Percentiles rank a stretch among this genome's conserved stretches.
phyloP scores from a whole-genome alignment of 768 basidiomycete species.

The Ramaria sp. region DNA sequence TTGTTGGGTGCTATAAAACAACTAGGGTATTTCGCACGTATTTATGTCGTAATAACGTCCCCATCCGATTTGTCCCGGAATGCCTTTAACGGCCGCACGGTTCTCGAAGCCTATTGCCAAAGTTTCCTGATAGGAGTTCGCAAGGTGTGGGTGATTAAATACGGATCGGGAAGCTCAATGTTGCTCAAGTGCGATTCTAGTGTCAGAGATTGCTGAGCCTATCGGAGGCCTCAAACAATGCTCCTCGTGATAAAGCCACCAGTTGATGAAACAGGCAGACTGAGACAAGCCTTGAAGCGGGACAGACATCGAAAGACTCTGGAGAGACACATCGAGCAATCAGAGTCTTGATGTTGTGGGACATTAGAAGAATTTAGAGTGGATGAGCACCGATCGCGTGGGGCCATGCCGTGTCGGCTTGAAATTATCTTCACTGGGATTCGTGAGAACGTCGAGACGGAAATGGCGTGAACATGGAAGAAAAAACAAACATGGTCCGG shows the following conservation, averaged over 20 bases:
- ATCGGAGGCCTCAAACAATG: not conserved
- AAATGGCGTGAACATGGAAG: not conserved
- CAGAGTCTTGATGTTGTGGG: not conserved
- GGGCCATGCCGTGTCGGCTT: not conserved
- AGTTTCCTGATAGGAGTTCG: not conserved
- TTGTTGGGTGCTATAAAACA: not conserved
- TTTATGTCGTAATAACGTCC: not conserved
- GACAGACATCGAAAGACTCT: not conserved
- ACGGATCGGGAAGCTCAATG: not conserved
- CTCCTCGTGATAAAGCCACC: not conserved
- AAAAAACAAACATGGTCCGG: not conserved
- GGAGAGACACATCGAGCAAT: not conserved
- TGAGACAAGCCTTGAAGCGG: not conserved
- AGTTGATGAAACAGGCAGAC: not conserved
- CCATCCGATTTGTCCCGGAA: not conserved
- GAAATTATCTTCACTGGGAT: not conserved
- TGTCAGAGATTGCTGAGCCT: not conserved
- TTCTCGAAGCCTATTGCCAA: not conserved
- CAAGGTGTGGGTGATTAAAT: not conserved
- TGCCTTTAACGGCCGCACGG: not conserved
- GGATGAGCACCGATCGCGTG: not conserved
- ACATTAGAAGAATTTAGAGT: not conserved
- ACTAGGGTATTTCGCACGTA: not conserved
- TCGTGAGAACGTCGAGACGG: not conserved
- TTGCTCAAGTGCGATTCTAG: not conserved